phyloP scores from a whole-genome alignment of 2,329 filamentous ascomycete genomes.

The Clarireedia sp. region DNA sequence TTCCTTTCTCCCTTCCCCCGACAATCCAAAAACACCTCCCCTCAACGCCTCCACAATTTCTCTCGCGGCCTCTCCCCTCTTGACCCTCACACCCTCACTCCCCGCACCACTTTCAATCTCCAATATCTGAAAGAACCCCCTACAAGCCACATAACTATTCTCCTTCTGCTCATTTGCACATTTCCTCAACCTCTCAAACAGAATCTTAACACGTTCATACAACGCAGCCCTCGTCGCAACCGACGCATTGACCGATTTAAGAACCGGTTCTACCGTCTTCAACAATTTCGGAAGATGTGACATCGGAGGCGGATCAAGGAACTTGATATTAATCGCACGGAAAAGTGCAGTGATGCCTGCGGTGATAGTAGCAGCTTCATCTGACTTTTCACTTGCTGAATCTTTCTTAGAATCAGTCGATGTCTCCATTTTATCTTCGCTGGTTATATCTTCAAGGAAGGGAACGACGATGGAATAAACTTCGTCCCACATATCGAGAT shows the following conservation, averaged over 20 bases:
- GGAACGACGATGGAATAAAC: slow-evolving; percentile 56
- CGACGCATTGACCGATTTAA: slow-evolving; percentile 24
- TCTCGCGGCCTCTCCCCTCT: slow-evolving; percentile 28
- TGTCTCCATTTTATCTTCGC: slow-evolving; percentile 58
- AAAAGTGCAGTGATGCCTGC: slow-evolving; percentile 28
- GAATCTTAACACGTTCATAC: slow-evolving; percentile 26
- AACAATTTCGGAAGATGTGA: slow-evolving; percentile 24
- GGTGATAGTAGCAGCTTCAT: slow-evolving; percentile 25
- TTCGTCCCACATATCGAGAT: slow-evolving; percentile 62
- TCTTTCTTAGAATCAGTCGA: slow-evolving; percentile 14
- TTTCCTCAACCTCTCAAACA: slow-evolving; percentile 26
- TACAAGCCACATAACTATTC: slow-evolving; percentile 18
- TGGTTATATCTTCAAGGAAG: slow-evolving; percentile 49
- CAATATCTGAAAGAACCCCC: slow-evolving; percentile 22
- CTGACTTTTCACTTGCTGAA: slow-evolving; percentile 20
- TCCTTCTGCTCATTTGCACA: slow-evolving; percentile 15
- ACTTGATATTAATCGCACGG: slow-evolving; percentile 25
- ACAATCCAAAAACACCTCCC: slow-evolving; percentile 25
- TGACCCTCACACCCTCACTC: slow-evolving; percentile 26
- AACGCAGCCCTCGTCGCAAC: slow-evolving; percentile 23
- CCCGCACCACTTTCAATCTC: slow-evolving; percentile 27
- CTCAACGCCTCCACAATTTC: slow-evolving; percentile 22
- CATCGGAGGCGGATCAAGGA: slow-evolving; percentile 18
- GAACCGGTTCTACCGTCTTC: slow-evolving; percentile 17
- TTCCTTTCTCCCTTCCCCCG: slow-evolving; percentile 17